Evolutionary conservation across 768 basidiomycete genomes (phyloP).

Genomic region (Naganishia vaughanmartiniae): DNA sequence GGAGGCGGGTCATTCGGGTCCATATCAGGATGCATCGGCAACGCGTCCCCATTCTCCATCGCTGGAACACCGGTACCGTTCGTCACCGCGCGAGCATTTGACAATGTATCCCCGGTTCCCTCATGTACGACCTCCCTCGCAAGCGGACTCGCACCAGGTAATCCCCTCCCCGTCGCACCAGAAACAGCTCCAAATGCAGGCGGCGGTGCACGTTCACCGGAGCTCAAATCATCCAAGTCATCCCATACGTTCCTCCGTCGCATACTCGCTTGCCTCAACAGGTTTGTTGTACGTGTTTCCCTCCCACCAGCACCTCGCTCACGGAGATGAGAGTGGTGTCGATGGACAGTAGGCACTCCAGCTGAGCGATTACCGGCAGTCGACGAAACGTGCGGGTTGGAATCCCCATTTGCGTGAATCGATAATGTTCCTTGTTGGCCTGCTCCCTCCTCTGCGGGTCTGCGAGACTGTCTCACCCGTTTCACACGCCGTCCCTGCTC

Average conservation of each 20-base stretch:
- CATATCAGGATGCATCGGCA: neutral
- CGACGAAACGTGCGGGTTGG: neutral
- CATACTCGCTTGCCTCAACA: constrained; percentile 26
- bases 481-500: neutral
- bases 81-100: neutral
- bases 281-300: neutral
- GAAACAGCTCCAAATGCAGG: neutral
- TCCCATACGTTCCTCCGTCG: constrained; percentile 29
- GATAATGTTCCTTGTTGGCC: neutral
- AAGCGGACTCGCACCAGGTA: neutral
- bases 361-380: neutral
- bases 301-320: neutral
- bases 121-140: neutral
- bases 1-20: constrained; percentile 27
- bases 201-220: neutral
- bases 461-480: neutral
- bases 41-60: neutral
- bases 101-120: neutral
- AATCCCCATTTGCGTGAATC: neutral
- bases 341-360: neutral
- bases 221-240: neutral
- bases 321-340: constrained; percentile 7
- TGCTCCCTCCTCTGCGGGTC: neutral
- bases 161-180: neutral
- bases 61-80: neutral